These are phyloP conservation scores for Capronia americana DNA, from an alignment of 2,329 filamentous ascomycete genomes.

Conservation along the genomic window DNA sequence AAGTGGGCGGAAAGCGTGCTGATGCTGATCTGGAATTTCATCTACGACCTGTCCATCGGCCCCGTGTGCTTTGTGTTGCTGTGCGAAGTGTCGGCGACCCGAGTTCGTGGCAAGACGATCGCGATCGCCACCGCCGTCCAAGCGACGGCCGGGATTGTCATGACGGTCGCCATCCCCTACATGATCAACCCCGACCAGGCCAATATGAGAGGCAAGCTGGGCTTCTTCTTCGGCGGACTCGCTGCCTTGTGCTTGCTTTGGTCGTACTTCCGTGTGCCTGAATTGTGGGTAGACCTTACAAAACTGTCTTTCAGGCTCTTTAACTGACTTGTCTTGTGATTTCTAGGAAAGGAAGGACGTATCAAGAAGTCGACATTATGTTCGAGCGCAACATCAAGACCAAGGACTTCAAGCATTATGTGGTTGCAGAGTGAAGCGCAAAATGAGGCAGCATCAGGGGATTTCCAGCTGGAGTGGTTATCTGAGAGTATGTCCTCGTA, in stretches of 20 bases:
- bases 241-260: slow-evolving; percentile 43
- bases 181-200: slow-evolving; percentile 40
- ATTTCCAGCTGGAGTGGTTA: background rate
- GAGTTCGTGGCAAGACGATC: slow-evolving; percentile 54
- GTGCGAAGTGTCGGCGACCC: slow-evolving; percentile 54
- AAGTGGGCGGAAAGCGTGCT: slow-evolving; percentile 48
- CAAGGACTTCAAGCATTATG: slow-evolving; percentile 38
- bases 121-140: slow-evolving; percentile 51
- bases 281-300: slow-evolving; percentile 32
- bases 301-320: background rate
- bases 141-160: slow-evolving; percentile 48
- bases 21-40: slow-evolving; percentile 50
- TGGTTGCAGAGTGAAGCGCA: slow-evolving; percentile 10
- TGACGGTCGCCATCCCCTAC: slow-evolving; percentile 51
- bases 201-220: slow-evolving; percentile 43
- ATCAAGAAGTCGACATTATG: slow-evolving; percentile 45
- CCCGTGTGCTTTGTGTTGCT: slow-evolving; percentile 55
- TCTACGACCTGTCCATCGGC: slow-evolving; percentile 51
- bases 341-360: slow-evolving; percentile 39
- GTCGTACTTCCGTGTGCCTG: slow-evolving; percentile 44
- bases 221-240: slow-evolving; percentile 44
- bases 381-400: slow-evolving; percentile 40
- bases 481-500: background rate
- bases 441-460: background rate
- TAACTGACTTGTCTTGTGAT: background rate